Evolutionary conservation across 2,329 filamentous ascomycete genomes (phyloP).

Genomic region (Pseudocercospora macadamiae): DNA sequence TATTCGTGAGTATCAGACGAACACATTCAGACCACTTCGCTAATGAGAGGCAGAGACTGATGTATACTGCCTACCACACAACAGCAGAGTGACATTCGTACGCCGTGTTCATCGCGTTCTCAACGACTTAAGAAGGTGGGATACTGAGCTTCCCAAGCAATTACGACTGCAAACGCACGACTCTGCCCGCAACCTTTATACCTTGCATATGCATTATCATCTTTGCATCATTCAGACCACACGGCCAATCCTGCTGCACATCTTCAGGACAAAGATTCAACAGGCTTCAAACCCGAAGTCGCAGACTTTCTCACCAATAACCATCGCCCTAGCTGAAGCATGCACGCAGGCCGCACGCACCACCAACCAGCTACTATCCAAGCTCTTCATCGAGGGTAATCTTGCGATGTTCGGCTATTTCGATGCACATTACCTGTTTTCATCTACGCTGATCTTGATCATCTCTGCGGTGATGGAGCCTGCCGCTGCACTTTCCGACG

Average conservation of each 20-base stretch:
- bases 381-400: conserved; percentile 52
- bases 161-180: conserved; percentile 39
- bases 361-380: conserved; percentile 47
- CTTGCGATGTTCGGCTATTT: conserved; percentile 55
- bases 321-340: conserved; percentile 41
- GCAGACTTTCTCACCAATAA: conserved; percentile 34
- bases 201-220: conserved; percentile 42
- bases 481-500: conserved; percentile 41
- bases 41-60: conserved; percentile 24
- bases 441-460: conserved; percentile 49
- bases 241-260: conserved; percentile 39
- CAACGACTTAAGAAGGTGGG: conserved; percentile 44
- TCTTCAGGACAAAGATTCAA: conserved; percentile 30
- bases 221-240: conserved; percentile 43
- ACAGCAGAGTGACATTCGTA: conserved; percentile 34
- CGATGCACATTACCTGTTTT: conserved; percentile 53
- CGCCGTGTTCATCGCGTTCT: conserved; percentile 44
- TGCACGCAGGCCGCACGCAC: conserved; percentile 52
- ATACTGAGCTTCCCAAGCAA: conserved; percentile 39
- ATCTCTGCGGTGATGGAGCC: conserved; percentile 44
- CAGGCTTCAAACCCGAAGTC: conserved; percentile 11
- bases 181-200: conserved; percentile 36
- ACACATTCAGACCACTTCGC: conserved; percentile 16
- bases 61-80: conserved; percentile 29
- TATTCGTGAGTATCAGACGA: conserved; percentile 32